These are phyloP conservation scores for Naganishia liquefaciens DNA, from an alignment of 1,284 basidiomycete species.

Conservation along the genomic window DNA sequence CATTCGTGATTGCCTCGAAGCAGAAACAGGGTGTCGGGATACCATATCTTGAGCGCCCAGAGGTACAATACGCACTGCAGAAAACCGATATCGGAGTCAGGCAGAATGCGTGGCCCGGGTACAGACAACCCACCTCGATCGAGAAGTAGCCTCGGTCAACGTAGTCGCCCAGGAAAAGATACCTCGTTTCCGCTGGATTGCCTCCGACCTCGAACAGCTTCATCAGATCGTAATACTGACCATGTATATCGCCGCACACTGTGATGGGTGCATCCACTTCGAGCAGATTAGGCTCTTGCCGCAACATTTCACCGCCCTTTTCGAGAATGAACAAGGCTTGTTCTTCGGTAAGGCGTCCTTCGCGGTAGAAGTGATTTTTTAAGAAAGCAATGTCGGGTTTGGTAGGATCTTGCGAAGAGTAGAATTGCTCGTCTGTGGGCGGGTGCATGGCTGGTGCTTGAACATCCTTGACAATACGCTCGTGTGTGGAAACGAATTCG, in stretches of 20 bases:
- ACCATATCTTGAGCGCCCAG: slow-evolving; percentile 90
- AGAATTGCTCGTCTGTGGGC: slow-evolving; percentile 93
- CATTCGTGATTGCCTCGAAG: slow-evolving; percentile 98
- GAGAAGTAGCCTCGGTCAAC: slow-evolving; percentile 96
- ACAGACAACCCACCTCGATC: slow-evolving; percentile 67
- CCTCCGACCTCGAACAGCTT: slow-evolving; percentile 97
- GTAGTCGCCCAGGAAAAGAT: slow-evolving; percentile 97
- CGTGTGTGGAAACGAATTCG: slow-evolving; percentile 66
- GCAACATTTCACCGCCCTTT: slow-evolving; percentile 74
- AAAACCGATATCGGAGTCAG: background rate
- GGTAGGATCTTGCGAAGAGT: slow-evolving; percentile 73
- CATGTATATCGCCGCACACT: slow-evolving; percentile 94
- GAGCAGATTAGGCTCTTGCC: slow-evolving; percentile 82
- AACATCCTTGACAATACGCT: slow-evolving; percentile 58
- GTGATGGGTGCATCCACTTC: slow-evolving; percentile 93
- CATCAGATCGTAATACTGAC: slow-evolving; percentile 99
- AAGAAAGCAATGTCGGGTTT: slow-evolving; percentile 96
- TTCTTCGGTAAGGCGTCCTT: slow-evolving; percentile 86
- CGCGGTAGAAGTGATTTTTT: slow-evolving; percentile 98
- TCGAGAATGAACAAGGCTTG: slow-evolving; percentile 85
- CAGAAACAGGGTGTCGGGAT: slow-evolving; percentile 83
- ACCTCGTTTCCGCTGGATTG: slow-evolving; percentile 82
- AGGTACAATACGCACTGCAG: slow-evolving; percentile 83
- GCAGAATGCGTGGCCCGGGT: slow-evolving; percentile 26
- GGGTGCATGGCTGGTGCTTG: slow-evolving; percentile 92